Percentiles rank a stretch among this genome's conserved stretches.
Conservation (phyloP, 768 basidiomycete genomes). For the Russula sp. region DNA sequence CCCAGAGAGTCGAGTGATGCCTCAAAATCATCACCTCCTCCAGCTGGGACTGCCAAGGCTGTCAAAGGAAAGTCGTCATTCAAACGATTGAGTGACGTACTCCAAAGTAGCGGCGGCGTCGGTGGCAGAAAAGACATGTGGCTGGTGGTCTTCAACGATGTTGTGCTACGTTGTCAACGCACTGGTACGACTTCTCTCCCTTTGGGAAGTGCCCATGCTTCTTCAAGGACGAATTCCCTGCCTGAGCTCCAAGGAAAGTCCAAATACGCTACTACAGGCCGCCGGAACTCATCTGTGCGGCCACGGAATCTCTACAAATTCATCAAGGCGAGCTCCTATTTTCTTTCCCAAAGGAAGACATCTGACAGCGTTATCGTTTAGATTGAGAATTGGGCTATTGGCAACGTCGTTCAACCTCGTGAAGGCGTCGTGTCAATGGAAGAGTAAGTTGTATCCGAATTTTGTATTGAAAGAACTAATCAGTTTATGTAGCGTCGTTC, state of each 20-base stretch:
- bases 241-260: slow-evolving; percentile 82
- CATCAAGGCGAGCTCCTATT: slow-evolving; percentile 59
- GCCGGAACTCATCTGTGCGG: slow-evolving; percentile 70
- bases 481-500: slow-evolving; percentile 53
- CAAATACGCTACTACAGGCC: slow-evolving; percentile 80
- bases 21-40: slow-evolving; percentile 37
- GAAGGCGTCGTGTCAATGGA: slow-evolving; percentile 88
- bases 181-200: slow-evolving; percentile 86
- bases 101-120: slow-evolving; percentile 52
- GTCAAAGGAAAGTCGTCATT: slow-evolving; percentile 84
- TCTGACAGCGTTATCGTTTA: slow-evolving; percentile 34
- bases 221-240: slow-evolving; percentile 68
- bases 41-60: slow-evolving; percentile 46
- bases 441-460: slow-evolving; percentile 56
- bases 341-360: slow-evolving; percentile 15
- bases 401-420: slow-evolving; percentile 67
- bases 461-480: slow-evolving; percentile 20
- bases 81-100: slow-evolving; percentile 86
- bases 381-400: slow-evolving; percentile 88
- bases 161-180: slow-evolving; percentile 86
- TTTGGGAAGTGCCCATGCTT: slow-evolving; percentile 62
- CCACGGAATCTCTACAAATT: slow-evolving; percentile 94
- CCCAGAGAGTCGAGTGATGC: slow-evolving; percentile 35
- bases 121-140: slow-evolving; percentile 84
- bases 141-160: slow-evolving; percentile 95